Evolutionary conservation across 352 stramenopile species (phyloP).

Genomic region (Phytophthora sansomeana): DNA sequence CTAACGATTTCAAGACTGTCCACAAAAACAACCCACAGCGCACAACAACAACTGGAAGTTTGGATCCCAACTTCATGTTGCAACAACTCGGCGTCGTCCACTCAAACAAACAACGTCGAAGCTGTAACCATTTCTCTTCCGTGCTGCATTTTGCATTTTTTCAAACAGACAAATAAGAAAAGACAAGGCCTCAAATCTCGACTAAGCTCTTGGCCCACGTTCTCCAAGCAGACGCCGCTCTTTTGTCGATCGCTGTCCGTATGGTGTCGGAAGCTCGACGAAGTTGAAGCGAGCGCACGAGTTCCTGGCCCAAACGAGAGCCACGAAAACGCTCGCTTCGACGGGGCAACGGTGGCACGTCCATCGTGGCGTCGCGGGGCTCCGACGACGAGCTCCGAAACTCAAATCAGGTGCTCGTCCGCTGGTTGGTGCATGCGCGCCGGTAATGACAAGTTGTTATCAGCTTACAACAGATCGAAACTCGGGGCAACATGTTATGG

Average conservation of each 20-base stretch:
- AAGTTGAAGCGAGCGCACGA: slow-evolving; percentile 20
- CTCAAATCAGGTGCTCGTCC: slow-evolving; percentile 12
- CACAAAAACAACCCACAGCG: no score
- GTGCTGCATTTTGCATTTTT: slow-evolving; percentile 4
- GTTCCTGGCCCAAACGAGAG: background rate
- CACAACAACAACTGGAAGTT: no score
- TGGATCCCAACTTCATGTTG: no score
- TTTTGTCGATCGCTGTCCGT: slow-evolving; percentile 8
- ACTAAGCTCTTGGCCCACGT: background rate
- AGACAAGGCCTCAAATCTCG: background rate
- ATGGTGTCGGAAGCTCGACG: slow-evolving; percentile 17
- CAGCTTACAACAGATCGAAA: background rate
- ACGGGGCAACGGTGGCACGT: slow-evolving; percentile 19
- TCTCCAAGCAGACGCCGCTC: slow-evolving; percentile 24
- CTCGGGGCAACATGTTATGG: background rate
- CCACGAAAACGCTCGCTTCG: slow-evolving; percentile 21
- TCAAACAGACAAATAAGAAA: background rate
- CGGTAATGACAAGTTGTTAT: slow-evolving; percentile 11
- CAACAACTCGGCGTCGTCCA: no score
- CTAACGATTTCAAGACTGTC: no score
- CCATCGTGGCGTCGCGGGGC: slow-evolving; percentile 15
- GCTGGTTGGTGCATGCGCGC: slow-evolving; percentile 2
- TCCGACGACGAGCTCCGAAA: slow-evolving; percentile 2
- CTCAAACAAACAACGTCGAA: no score
- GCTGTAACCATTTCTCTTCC: no score